These are phyloP conservation scores for Paraphoma chrysanthemicola DNA, from an alignment of 2,329 filamentous ascomycete genomes.

Conservation along the genomic window DNA sequence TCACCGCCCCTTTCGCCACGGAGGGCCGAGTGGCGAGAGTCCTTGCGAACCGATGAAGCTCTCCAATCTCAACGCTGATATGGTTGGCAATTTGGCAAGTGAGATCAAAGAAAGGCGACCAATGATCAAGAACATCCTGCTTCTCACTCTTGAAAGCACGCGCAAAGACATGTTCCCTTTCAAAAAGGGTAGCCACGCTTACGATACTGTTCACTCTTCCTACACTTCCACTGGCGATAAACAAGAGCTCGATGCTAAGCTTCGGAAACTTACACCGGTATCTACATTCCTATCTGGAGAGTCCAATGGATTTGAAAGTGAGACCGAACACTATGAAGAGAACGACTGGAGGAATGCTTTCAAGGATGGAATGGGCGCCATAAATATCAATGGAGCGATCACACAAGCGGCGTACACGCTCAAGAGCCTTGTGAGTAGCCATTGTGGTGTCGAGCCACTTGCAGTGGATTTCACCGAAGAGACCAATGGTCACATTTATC, in stretches of 20 bases:
- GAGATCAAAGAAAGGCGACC: slow-evolving; percentile 10
- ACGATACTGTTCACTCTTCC: slow-evolving; percentile 14
- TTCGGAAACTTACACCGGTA: slow-evolving; percentile 11
- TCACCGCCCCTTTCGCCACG: slow-evolving; percentile 2
- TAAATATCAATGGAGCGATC: slow-evolving; percentile 22
- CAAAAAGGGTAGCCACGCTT: slow-evolving; percentile 18
- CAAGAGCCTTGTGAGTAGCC: slow-evolving; percentile 22
- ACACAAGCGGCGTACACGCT: slow-evolving; percentile 24
- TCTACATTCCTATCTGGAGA: slow-evolving; percentile 17
- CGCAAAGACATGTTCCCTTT: slow-evolving; percentile 24
- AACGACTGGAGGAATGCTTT: slow-evolving; percentile 12
- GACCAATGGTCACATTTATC: slow-evolving; percentile 17
- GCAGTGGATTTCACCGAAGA: slow-evolving; percentile 25
- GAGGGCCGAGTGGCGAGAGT: slow-evolving; percentile 1
- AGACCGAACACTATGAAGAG: not conserved
- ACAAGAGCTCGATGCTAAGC: slow-evolving; percentile 14
- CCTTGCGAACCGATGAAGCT: slow-evolving; percentile 17
- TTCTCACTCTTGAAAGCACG: slow-evolving; percentile 23
- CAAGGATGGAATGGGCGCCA: slow-evolving; percentile 20
- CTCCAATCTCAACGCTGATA: slow-evolving; percentile 18
- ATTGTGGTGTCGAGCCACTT: slow-evolving; percentile 24
- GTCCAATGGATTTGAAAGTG: slow-evolving; percentile 7
- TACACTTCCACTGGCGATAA: slow-evolving; percentile 10
- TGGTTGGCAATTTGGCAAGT: slow-evolving; percentile 2
- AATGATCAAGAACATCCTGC: slow-evolving; percentile 19